phyloP scores from a whole-genome alignment of 2,329 filamentous ascomycete species.

The Colletotrichum australisinense region DNA sequence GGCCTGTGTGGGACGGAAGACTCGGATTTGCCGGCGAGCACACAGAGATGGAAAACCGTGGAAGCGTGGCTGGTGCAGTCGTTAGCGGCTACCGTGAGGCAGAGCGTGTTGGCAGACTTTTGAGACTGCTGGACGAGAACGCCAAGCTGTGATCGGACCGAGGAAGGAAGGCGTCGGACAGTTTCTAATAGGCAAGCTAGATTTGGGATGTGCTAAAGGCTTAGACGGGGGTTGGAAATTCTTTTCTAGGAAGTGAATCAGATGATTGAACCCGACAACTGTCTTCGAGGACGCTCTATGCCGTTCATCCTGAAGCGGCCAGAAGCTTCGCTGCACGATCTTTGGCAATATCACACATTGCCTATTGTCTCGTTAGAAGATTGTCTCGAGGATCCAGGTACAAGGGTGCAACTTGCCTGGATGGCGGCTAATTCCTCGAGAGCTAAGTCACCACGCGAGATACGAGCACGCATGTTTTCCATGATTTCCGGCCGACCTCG shows the following conservation, averaged over 20 bases:
- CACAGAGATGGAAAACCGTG: conserved; percentile 34
- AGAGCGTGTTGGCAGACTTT: conserved; percentile 29
- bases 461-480: conserved; percentile 82
- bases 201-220: conserved; percentile 9
- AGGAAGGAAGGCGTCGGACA: neutral
- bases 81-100: conserved; percentile 32
- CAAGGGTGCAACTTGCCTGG: conserved; percentile 63
- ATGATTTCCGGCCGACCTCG: conserved; percentile 79
- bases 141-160: conserved; percentile 14
- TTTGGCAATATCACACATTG: conserved; percentile 91
- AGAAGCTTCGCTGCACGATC: conserved; percentile 78
- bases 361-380: conserved; percentile 57
- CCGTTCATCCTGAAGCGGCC: neutral
- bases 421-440: conserved; percentile 80
- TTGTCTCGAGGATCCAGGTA: neutral
- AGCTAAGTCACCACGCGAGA: conserved; percentile 73
- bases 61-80: conserved; percentile 31
- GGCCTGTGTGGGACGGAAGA: conserved; percentile 25
- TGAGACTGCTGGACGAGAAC: conserved; percentile 25
- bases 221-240: neutral
- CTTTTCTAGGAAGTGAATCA: neutral
- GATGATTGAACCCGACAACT: neutral
- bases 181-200: conserved; percentile 24
- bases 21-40: conserved; percentile 34
- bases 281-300: neutral